A percentile compares a stretch with the other conserved stretches of the same genome.
Conservation (phyloP, 2,329 filamentous ascomycete genomes). For the Ascochyta rabiei region DNA sequence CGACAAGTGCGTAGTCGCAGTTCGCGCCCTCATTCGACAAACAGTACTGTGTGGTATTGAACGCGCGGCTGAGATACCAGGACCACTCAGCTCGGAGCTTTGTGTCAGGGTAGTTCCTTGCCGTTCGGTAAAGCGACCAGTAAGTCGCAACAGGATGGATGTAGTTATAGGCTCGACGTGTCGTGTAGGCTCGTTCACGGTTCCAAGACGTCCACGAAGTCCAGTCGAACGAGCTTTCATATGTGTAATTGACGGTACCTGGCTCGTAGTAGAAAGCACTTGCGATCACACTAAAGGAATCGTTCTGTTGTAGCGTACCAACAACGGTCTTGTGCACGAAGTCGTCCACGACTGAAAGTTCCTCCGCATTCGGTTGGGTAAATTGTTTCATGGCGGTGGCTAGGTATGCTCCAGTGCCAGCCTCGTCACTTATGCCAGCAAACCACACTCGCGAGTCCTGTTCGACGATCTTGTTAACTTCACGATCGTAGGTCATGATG, state of each 20-base stretch:
- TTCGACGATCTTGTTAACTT: conserved; percentile 45
- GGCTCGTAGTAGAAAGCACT: conserved; percentile 65
- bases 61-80: conserved; percentile 64
- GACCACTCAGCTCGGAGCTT: conserved; percentile 53
- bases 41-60: conserved; percentile 54
- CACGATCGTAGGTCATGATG: conserved; percentile 62
- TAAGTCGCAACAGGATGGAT: conserved; percentile 63
- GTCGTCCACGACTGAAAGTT: conserved; percentile 60
- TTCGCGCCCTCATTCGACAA: conserved; percentile 45
- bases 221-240: conserved; percentile 57
- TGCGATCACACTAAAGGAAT: conserved; percentile 57
- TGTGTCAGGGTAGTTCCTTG: conserved; percentile 55
- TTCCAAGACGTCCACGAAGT: conserved; percentile 60
- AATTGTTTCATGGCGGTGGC: conserved; percentile 63
- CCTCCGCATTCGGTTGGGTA: conserved; percentile 55
- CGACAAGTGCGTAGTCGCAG: conserved; percentile 53
- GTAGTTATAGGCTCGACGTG: conserved; percentile 64
- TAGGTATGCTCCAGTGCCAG: conserved; percentile 62
- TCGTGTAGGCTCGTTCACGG: conserved; percentile 51
- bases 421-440: conserved; percentile 65
- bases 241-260: conserved; percentile 51
- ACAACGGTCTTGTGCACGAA: conserved; percentile 61
- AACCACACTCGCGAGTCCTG: conserved; percentile 62
- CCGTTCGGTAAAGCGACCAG: conserved; percentile 64
- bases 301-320: conserved; percentile 51